Evolutionary conservation across 805 yeast species (phyloP).

Genomic region (Wickerhamomyces subpelliculosus): DNA sequence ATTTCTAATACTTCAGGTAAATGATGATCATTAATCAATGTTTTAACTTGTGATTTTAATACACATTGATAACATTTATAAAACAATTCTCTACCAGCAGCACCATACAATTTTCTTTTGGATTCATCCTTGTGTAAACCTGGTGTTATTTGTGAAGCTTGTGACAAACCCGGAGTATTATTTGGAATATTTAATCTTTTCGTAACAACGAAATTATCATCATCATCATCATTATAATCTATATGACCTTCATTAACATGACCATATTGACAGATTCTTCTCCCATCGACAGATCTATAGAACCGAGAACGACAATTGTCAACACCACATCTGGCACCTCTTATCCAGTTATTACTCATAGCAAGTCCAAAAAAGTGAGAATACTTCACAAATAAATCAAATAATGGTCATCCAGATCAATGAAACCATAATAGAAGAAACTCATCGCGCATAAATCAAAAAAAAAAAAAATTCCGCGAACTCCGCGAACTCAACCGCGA

Average conservation of each 20-base stretch:
- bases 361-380: no score
- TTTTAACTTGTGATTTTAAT: slow-evolving; percentile 39
- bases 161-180: slow-evolving; percentile 32
- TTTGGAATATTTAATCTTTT: slow-evolving; percentile 47
- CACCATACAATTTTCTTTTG: slow-evolving; percentile 36
- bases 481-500: no score
- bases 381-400: no score
- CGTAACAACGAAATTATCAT: slow-evolving; percentile 44
- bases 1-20: slow-evolving; percentile 25
- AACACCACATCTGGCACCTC: slow-evolving; percentile 84
- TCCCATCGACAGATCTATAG: slow-evolving; percentile 71
- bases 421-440: no score
- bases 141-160: slow-evolving; percentile 23
- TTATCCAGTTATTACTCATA: slow-evolving; percentile 25
- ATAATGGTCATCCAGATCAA: no score
- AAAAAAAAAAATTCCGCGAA: no score
- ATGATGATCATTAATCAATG: slow-evolving; percentile 27
- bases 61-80: slow-evolving; percentile 43
- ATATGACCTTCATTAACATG: slow-evolving; percentile 79
- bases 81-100: slow-evolving; percentile 36
- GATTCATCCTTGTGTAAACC: slow-evolving; percentile 14
- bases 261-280: slow-evolving; percentile 80
- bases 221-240: slow-evolving; percentile 81
- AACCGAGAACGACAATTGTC: slow-evolving; percentile 81
- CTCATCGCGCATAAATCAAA: no score